Conservation (phyloP, 225 moss, liverwort and hornwort species). For the Lunularia cruciata region DNA sequence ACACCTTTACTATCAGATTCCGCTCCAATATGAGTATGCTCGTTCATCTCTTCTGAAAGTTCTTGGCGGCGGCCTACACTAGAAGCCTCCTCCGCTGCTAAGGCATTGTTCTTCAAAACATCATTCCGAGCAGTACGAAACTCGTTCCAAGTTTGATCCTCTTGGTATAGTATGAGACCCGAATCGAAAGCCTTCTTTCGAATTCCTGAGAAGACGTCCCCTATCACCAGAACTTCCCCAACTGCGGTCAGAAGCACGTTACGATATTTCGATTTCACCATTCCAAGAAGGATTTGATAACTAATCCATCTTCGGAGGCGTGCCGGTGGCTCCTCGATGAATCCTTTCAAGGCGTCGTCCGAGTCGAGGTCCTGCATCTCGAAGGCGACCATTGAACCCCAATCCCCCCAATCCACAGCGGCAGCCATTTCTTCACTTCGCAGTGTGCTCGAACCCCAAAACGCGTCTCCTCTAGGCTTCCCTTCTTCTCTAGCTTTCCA, state of each 20-base stretch:
- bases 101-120: neutral
- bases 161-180: conserved; percentile 46
- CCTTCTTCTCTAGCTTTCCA: conserved; percentile 70
- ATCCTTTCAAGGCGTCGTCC: conserved; percentile 57
- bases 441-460: conserved; percentile 38
- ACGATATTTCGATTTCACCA: conserved; percentile 56
- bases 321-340: conserved; percentile 58
- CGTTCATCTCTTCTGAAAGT: neutral
- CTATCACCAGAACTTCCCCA: conserved; percentile 56
- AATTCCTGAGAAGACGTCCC: conserved; percentile 50
- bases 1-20: neutral
- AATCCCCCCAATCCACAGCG: conserved; percentile 54
- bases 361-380: conserved; percentile 86
- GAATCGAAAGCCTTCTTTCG: conserved; percentile 39
- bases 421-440: conserved; percentile 3
- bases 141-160: conserved; percentile 65
- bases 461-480: conserved; percentile 42
- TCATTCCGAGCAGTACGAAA: conserved; percentile 40
- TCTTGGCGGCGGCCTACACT: neutral
- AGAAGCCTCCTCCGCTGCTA: neutral
- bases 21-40: conserved; percentile 13
- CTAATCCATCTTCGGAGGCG: conserved; percentile 82
- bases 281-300: conserved; percentile 78
- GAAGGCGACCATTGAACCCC: conserved; percentile 71
- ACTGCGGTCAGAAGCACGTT: conserved; percentile 61